Base-by-base conservation (phyloP, 2,329 filamentous ascomycete species). In the Emericellopsis cladophorae region DNA sequence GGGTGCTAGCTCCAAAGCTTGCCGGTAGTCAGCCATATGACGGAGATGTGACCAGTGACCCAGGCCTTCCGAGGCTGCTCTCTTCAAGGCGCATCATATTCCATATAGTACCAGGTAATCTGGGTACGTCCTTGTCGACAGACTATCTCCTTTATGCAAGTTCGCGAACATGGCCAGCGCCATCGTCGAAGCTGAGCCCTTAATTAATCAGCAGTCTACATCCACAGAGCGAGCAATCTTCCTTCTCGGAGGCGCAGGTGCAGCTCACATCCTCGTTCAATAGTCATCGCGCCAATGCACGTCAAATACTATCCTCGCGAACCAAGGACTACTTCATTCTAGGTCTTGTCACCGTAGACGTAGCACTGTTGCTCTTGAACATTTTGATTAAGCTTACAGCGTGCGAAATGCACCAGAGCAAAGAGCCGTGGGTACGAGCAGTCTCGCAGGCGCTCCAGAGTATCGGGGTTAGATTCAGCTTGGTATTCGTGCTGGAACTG, bases 401-500 rank as follows among this genome's bases (percentile, higher is more conserved):
- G 14, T 72, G 69, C 54, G 67, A 71, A 48, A 58, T 60, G 47
- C 56, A 61, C 36, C 52, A 56, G 31, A 45, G 56, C 26, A 48
- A 62, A 38, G 59, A 64, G 48, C 46, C 53, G 0, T 71, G 68
- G 67, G 65, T 69, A 6, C 45, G 49, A 8, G 44, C 49, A 2
- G 52, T 64, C 29, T 54, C 56, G 14, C 46, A 54, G n/a, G 49
- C 54, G 0, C 58, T 84, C 33, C 67, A 67, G 11, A 59, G 66
- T 3, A 57, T 72, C 29, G 72, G 75, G 6, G 56, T 83, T 36
- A 61, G 73, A 2, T 76, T 84, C 52, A 80, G 74, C 42, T 74
- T 67, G 48, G 51, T 83, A 23, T 85, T 85, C 53, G 66, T 84
- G 62, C 49, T 68, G 1, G 81, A 85, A 57, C 56, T 84, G 54